Base-by-base conservation (phyloP, 192 early-diverging fungal species). In the Cladochytrium replicatum region DNA sequence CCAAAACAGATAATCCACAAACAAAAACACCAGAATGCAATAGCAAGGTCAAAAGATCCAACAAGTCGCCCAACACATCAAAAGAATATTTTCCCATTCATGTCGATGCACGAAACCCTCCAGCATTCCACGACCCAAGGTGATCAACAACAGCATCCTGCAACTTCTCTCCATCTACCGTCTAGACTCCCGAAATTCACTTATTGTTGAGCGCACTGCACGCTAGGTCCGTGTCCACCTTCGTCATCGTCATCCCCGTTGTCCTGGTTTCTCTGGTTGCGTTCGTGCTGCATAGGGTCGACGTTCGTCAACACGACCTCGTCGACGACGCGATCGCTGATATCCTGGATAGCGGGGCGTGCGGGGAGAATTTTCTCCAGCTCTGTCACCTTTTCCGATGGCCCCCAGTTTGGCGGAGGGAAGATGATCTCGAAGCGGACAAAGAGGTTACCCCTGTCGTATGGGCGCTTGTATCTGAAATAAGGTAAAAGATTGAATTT, bases 171-270 rank as follows among this genome's bases (percentile, higher is more conserved):
- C n/a, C n/a, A n/a, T n/a, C n/a, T n/a, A n/a, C n/a, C n/a, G n/a
- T n/a, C n/a, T n/a, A n/a, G n/a, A n/a, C n/a, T n/a, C n/a, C n/a
- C n/a, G n/a, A n/a, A n/a, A n/a, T n/a, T n/a, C n/a, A 43, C 32
- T 28, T 92, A 93, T 77, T 97, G 93, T 73, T 91, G 88, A 31
- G 93, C 91, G 67, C 93, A 97, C 76, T 97, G 91, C 52, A 97
- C 91, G 6, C 75, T 77, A 28, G 87, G 83, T 5, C 85, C 81
- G 44, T 68, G 62, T 9, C 60, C 61, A 41, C 91, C 86, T 15
- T 88, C 85, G 3, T 79, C 77, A 7, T 86, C 79, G 32, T 81
- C 76, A 26, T 69, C 70, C 54, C 71, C 76, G 4, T 29, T 45
- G 24, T 37, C 52, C 25, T 51, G n/a, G 11, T 37, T 45, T 32